phyloP scores from a whole-genome alignment of 352 stramenopile species.

The Aphanomyces astaci region DNA sequence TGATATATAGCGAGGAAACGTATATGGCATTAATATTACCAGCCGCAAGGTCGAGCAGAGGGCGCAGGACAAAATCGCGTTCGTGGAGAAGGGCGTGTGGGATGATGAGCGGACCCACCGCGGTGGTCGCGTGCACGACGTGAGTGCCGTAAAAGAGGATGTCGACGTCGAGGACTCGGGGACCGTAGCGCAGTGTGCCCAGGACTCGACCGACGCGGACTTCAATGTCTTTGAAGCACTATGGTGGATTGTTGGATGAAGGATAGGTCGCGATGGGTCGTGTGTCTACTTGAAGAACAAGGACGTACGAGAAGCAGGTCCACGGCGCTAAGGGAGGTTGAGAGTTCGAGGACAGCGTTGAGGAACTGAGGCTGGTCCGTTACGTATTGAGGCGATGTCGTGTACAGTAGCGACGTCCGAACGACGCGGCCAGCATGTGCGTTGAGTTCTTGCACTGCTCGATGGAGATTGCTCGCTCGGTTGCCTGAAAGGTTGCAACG shows the following conservation, averaged over 20 bases:
- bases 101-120: constrained; percentile 77
- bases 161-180: constrained; percentile 92
- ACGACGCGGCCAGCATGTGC: constrained; percentile 41
- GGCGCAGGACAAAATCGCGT: constrained; percentile 95
- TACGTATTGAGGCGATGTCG: constrained; percentile 91
- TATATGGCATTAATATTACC: constrained; percentile 25
- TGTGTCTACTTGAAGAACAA: neutral
- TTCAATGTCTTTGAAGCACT: constrained; percentile 86
- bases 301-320: constrained; percentile 53
- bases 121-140: constrained; percentile 54
- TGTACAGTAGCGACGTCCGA: constrained; percentile 88
- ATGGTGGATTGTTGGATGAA: neutral
- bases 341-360: constrained; percentile 87
- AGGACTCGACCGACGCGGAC: constrained; percentile 64
- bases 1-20: no score
- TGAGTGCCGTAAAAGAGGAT: constrained; percentile 89
- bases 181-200: constrained; percentile 68
- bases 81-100: constrained; percentile 92
- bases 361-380: constrained; percentile 92
- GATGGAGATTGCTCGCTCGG: constrained; percentile 58
- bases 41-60: constrained; percentile 89
- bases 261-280: no score
- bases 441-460: constrained; percentile 44
- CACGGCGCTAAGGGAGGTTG: constrained; percentile 65
- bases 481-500: no score